A percentile compares a stretch with the other conserved stretches of the same genome.
phyloP scores from a whole-genome alignment of 2,329 filamentous ascomycete species.

The Neurospora sp. region DNA sequence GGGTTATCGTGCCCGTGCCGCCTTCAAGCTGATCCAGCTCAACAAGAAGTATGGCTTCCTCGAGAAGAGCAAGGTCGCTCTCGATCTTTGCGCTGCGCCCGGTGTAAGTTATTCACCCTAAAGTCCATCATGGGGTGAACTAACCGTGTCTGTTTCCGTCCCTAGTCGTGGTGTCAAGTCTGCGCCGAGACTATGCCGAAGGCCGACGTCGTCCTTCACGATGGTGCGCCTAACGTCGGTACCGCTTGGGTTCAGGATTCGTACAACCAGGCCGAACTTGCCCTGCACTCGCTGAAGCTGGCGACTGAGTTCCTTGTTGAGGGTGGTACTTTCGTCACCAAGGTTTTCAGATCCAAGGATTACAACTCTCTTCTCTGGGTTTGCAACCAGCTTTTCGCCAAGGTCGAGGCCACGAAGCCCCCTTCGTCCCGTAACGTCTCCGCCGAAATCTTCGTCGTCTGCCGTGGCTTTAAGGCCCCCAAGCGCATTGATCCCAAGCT shows the following conservation, averaged over 20 bases:
- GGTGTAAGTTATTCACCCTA: slow-evolving; percentile 49
- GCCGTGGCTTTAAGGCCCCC: slow-evolving; percentile 87
- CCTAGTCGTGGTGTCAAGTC: slow-evolving; percentile 87
- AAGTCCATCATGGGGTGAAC: slow-evolving; percentile 3
- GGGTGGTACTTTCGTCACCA: slow-evolving; percentile 90
- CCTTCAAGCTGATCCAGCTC: slow-evolving; percentile 95
- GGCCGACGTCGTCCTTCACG: slow-evolving; percentile 88
- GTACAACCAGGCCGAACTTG: slow-evolving; percentile 92
- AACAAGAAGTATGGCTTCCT: slow-evolving; percentile 99
- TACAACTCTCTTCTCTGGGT: slow-evolving; percentile 96
- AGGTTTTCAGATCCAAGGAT: slow-evolving; percentile 94
- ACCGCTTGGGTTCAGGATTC: slow-evolving; percentile 97
- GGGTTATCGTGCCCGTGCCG: slow-evolving; percentile 88
- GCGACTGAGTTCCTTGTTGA: slow-evolving; percentile 87
- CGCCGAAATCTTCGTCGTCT: slow-evolving; percentile 97
- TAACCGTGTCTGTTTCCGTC: slow-evolving; percentile 17
- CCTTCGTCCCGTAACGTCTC: slow-evolving; percentile 93
- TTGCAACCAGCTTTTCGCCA: slow-evolving; percentile 90
- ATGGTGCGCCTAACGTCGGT: slow-evolving; percentile 96
- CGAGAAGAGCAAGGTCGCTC: slow-evolving; percentile 88
- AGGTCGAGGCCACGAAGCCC: slow-evolving; percentile 95
- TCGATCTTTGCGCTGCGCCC: slow-evolving; percentile 96
- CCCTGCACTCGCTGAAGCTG: slow-evolving; percentile 81
- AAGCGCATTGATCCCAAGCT: slow-evolving; percentile 90
- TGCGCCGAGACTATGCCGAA: slow-evolving; percentile 96